phyloP scores from a whole-genome alignment of 768 basidiomycete genomes.

The Mycena rosella region DNA sequence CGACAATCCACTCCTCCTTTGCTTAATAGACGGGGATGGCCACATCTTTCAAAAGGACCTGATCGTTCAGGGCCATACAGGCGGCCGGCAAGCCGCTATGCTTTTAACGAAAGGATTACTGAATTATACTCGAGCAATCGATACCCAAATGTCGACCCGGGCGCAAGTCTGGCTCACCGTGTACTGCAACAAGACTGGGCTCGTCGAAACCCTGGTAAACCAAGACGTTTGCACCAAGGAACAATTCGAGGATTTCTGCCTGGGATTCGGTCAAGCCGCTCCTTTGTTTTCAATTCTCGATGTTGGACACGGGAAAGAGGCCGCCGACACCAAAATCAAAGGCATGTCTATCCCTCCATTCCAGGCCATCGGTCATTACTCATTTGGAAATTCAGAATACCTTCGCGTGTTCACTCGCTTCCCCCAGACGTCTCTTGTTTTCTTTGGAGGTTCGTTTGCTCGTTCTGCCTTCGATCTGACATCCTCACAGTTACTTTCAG shows the following conservation, averaged over 20 bases:
- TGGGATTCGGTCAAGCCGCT: slow-evolving; percentile 64
- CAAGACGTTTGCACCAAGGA: slow-evolving; percentile 48
- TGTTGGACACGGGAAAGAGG: slow-evolving; percentile 65
- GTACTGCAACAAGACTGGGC: slow-evolving; percentile 58
- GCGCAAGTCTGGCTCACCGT: slow-evolving; percentile 53
- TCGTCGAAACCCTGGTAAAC: slow-evolving; percentile 52
- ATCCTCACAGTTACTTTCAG: slow-evolving; percentile 39
- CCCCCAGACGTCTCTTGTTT: slow-evolving; percentile 59
- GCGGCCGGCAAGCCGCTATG: slow-evolving; percentile 51
- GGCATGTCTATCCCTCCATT: slow-evolving; percentile 42
- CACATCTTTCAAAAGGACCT: slow-evolving; percentile 57
- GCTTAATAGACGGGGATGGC: slow-evolving; percentile 63
- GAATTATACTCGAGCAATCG: slow-evolving; percentile 23
- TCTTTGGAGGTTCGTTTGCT: slow-evolving; percentile 61
- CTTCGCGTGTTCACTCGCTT: slow-evolving; percentile 58
- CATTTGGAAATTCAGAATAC: slow-evolving; percentile 46
- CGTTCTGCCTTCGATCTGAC: slow-evolving; percentile 14
- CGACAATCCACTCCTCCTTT: slow-evolving; percentile 54
- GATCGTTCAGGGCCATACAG: slow-evolving; percentile 53
- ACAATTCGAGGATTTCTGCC: slow-evolving; percentile 59
- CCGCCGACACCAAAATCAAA: slow-evolving; percentile 67
- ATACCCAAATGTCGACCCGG: slow-evolving; percentile 9
- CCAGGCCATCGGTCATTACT: slow-evolving; percentile 29
- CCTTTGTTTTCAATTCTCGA: slow-evolving; percentile 64
- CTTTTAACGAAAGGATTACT: slow-evolving; percentile 48